These are phyloP conservation scores for Russula sp. DNA, from an alignment of 768 basidiomycete genomes.

Conservation along the genomic window DNA sequence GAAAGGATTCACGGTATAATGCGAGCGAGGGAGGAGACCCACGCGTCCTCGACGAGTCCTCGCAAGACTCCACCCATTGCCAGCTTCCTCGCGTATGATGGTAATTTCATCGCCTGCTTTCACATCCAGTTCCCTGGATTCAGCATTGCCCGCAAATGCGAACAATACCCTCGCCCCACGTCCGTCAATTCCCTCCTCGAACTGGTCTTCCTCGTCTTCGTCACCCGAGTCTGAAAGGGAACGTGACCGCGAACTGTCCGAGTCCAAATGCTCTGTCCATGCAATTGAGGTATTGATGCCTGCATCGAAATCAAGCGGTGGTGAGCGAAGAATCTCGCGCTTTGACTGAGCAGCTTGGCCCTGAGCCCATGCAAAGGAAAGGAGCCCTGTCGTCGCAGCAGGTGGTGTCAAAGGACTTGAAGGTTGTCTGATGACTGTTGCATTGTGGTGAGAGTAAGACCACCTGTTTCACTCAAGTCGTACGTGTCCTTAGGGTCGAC, in stretches of 20 bases:
- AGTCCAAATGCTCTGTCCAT: slow-evolving; percentile 64
- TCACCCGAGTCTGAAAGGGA: slow-evolving; percentile 59
- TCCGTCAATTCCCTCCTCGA: slow-evolving; percentile 39
- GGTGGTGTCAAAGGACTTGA: slow-evolving; percentile 25
- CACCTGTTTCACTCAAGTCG: neutral
- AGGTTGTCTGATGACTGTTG: slow-evolving; percentile 10
- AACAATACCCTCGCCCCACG: slow-evolving; percentile 67
- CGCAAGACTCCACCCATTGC: slow-evolving; percentile 81
- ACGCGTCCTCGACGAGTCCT: slow-evolving; percentile 50
- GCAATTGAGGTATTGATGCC: slow-evolving; percentile 76
- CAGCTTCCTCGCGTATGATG: slow-evolving; percentile 66
- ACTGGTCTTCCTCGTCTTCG: slow-evolving; percentile 32
- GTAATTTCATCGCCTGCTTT: slow-evolving; percentile 68
- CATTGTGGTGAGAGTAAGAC: slow-evolving; percentile 14
- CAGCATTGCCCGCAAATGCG: slow-evolving; percentile 69
- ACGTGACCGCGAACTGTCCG: slow-evolving; percentile 35
- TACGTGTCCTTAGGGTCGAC: neutral
- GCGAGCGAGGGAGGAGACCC: slow-evolving; percentile 65
- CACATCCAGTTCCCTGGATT: slow-evolving; percentile 68
- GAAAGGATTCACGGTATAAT: slow-evolving; percentile 61
- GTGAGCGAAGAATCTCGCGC: slow-evolving; percentile 10
- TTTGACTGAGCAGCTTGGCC: slow-evolving; percentile 17
- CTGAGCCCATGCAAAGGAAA: slow-evolving; percentile 25
- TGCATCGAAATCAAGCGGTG: slow-evolving; percentile 56
- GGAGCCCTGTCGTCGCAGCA: slow-evolving; percentile 15